Percentiles rank a stretch among this genome's conserved stretches.
Conservation (phyloP, 176 grass and related monocot genomes). For the Phragmites australis region DNA sequence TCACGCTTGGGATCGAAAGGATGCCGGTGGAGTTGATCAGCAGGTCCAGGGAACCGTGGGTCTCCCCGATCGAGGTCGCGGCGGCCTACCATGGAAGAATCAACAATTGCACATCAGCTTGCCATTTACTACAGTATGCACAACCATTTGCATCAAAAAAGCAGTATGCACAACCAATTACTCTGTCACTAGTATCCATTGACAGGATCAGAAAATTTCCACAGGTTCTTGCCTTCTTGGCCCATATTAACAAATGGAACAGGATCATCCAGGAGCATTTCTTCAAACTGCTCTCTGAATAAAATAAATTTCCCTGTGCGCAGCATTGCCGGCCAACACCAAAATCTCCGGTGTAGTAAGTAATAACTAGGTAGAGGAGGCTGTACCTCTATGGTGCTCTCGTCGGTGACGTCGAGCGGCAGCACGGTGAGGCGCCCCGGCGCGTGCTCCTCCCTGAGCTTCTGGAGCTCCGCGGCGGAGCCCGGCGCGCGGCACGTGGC, state of each 20-base stretch:
- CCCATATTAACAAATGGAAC: neutral
- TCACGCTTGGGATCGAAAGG: constrained; percentile 66
- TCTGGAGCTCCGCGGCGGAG: constrained; percentile 52
- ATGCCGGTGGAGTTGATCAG: constrained; percentile 86
- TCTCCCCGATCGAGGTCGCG: constrained; percentile 53
- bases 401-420: constrained; percentile 76
- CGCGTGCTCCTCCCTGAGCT: constrained; percentile 52
- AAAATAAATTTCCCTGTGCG: neutral
- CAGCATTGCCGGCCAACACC: neutral
- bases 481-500: constrained; percentile 80
- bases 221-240: too few relatives aligned
- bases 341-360: too few relatives aligned
- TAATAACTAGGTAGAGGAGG: too few relatives aligned
- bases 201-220: too few relatives aligned
- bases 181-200: too few relatives aligned
- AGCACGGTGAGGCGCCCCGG: constrained; percentile 60
- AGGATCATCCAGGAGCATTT: neutral
- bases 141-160: neutral
- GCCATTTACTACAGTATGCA: neutral
- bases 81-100: constrained; percentile 51
- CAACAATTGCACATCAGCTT: neutral
- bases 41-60: constrained; percentile 64
- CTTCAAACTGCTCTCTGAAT: neutral
- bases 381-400: constrained; percentile 72
- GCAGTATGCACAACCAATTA: neutral